Evolutionary conservation across 2,329 filamentous ascomycete species (phyloP).

Genomic region (Bipolaris sorokiniana): DNA sequence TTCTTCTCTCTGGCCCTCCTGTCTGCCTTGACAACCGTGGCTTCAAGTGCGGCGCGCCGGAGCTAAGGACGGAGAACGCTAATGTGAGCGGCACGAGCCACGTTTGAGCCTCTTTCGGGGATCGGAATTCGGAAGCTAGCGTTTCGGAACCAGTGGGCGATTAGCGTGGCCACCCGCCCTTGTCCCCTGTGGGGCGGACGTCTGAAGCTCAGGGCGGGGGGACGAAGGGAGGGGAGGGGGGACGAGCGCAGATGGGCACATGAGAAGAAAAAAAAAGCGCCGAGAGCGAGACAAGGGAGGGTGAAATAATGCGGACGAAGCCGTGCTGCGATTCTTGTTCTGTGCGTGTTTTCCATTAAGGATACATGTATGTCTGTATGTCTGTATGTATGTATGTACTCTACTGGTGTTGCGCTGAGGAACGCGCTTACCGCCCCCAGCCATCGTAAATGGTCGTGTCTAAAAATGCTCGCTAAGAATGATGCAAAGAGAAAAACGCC

Average conservation of each 20-base stretch:
- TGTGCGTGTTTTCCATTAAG: not conserved
- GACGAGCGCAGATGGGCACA: not conserved
- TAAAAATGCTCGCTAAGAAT: conserved; percentile 10
- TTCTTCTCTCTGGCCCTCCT: not conserved
- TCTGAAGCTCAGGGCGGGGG: not conserved
- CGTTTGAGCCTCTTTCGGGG: conserved; percentile 20
- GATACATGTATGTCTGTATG: not conserved
- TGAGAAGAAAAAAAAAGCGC: not conserved
- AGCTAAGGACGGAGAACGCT: conserved; percentile 38
- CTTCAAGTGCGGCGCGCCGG: conserved; percentile 31
- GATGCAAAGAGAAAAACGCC: conserved; percentile 11
- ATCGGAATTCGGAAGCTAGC: conserved; percentile 17
- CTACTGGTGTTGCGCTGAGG: not conserved
- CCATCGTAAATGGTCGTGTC: conserved; percentile 9
- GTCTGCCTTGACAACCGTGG: conserved; percentile 32
- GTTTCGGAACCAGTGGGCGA: conserved; percentile 11
- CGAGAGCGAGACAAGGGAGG: not conserved
- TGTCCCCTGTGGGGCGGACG: not conserved
- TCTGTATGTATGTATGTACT: not conserved
- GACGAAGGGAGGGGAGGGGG: not conserved
- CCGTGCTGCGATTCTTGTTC: not conserved
- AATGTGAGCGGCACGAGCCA: conserved; percentile 14
- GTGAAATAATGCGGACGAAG: not conserved
- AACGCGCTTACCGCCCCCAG: conserved; percentile 7
- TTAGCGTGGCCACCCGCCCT: not conserved